Base-by-base conservation (phyloP, 2,329 filamentous ascomycete genomes). In the Colletotrichum cordylinicola region DNA sequence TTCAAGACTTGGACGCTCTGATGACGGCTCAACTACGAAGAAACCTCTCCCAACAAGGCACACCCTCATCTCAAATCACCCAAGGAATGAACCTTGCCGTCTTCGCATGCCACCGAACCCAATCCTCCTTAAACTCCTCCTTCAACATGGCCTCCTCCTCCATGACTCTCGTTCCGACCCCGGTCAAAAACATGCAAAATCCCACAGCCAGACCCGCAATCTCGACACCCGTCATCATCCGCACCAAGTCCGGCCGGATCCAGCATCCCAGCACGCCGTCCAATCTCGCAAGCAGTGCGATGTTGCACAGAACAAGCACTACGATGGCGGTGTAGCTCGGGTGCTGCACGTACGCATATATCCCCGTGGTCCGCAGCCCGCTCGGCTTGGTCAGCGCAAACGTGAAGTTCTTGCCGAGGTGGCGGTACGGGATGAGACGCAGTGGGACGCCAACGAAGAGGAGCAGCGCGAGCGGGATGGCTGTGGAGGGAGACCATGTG, bases 121-220 rank as follows among this genome's bases (percentile, higher is more conserved):
- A 91, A 65, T 87, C 82, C 13, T 79, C 77, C 1, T 88, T 87
- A 82, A 91, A 91, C 18, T 82, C 80, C 6, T 78, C 81, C 66
- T 78, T 82, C 76, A 91, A 75, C 89, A 92, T 90, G 1, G 64
- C 73, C 78, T 91, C 90, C 78, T 90, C 89, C 75, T 91, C 85
- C 37, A 70, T 78, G 1, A 91, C 85, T 29, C 89, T 81, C 7
- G 77, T 81, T 80, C 79, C 82, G 4, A 85, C 65, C 0, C 77
- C 78, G 6, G 82, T 64, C 9, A 82, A 21, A 35, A 82, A 58
- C 39, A 77, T 55, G 55, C 74, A 16, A 77, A 27, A 8, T 55
- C 73, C 67, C 15, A 79, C 48, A n/a, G 78, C 76, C 15, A 72
- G 56, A 0, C 79, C 18, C 6, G 67, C 35, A 67, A 67, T 72